Evolutionary conservation across 139 green algal genomes (phyloP).

Genomic region (Marvania coccoides): DNA sequence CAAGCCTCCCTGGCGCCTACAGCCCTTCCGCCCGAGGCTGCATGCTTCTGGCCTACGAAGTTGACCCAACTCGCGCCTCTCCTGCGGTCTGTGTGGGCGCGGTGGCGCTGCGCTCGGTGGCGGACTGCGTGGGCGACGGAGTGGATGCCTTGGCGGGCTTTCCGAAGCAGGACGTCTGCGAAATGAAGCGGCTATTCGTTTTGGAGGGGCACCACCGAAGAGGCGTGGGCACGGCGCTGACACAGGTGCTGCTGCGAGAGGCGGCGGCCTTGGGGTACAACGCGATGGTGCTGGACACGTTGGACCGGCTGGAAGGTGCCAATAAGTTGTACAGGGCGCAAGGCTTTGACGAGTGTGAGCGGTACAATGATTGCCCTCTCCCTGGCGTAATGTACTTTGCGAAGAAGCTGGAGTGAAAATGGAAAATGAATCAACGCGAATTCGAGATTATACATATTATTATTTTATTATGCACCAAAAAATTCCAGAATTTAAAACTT

Average conservation of each 20-base stretch:
- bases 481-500: too few relatives aligned
- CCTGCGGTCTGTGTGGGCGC: constrained; percentile 5
- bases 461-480: too few relatives aligned
- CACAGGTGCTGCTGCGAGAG: not conserved
- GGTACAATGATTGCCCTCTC: constrained; percentile 29
- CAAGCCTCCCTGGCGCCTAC: constrained; percentile 24
- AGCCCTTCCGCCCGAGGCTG: not conserved
- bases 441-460: too few relatives aligned
- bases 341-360: constrained; percentile 16
- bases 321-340: constrained; percentile 17
- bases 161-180: constrained; percentile 8
- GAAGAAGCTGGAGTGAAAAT: too few relatives aligned
- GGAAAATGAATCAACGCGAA: too few relatives aligned
- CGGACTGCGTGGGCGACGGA: not conserved
- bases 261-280: constrained; percentile 6
- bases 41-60: constrained; percentile 21
- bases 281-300: constrained; percentile 25
- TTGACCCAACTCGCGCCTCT: not conserved
- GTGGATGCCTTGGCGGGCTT: not conserved
- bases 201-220: constrained; percentile 12
- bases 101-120: constrained; percentile 17
- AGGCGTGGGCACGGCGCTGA: constrained; percentile 8
- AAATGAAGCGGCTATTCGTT: constrained; percentile 34
- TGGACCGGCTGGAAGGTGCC: constrained; percentile 18
- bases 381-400: constrained; percentile 27